Evolutionary conservation across 1,139 yeast species (phyloP).

Genomic region (Suhomyces bolitotheri): DNA sequence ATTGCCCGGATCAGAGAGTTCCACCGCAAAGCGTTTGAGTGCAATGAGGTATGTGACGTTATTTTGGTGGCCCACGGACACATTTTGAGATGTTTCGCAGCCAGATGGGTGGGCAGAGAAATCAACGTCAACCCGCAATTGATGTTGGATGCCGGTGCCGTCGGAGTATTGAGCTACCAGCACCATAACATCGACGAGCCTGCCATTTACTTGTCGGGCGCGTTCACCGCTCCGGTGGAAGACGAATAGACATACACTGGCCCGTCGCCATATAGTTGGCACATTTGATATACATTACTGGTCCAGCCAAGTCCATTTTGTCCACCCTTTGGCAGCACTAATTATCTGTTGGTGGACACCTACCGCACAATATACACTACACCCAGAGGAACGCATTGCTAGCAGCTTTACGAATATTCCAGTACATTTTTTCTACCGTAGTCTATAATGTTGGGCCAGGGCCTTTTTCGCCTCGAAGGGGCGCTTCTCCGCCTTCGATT

Average conservation of each 20-base stretch:
- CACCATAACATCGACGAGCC: conserved; percentile 85
- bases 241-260: conserved; percentile 31
- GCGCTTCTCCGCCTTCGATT: too few relatives aligned
- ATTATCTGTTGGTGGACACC: too few relatives aligned
- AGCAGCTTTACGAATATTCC: too few relatives aligned
- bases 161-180: conserved; percentile 87
- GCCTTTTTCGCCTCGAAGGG: too few relatives aligned
- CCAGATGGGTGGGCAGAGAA: conserved; percentile 73
- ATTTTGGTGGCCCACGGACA: conserved; percentile 92
- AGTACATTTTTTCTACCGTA: too few relatives aligned
- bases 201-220: conserved; percentile 77
- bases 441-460: too few relatives aligned
- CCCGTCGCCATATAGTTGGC: too few relatives aligned
- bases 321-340: too few relatives aligned
- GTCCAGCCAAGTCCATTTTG: too few relatives aligned
- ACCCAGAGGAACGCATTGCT: too few relatives aligned
- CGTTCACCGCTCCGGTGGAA: conserved; percentile 70
- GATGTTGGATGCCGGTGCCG: conserved; percentile 92
- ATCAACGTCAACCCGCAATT: conserved; percentile 71
- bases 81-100: conserved; percentile 82
- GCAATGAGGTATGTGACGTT: conserved; percentile 63
- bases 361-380: too few relatives aligned
- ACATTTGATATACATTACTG: too few relatives aligned
- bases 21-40: conserved; percentile 61
- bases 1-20: conserved; percentile 61